phyloP scores from a whole-genome alignment of 2,329 filamentous ascomycete genomes.

The Stachybotrys echinatus region DNA sequence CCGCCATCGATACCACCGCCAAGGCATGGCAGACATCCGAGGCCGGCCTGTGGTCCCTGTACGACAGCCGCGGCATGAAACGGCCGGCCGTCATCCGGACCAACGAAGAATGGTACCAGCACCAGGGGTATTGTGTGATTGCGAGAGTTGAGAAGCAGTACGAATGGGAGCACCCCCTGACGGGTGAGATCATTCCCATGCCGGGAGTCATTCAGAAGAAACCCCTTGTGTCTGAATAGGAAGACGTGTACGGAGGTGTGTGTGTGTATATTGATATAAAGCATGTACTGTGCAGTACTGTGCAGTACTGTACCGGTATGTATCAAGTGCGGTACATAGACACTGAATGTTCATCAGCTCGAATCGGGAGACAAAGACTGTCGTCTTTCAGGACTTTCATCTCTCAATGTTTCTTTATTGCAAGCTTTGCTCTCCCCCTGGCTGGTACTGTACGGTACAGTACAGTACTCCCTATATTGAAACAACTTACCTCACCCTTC shows the following conservation, averaged over 20 bases:
- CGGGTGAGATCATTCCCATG: conserved; percentile 5
- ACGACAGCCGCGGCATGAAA: conserved; percentile 17
- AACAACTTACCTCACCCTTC: no score
- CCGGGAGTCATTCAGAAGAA: conserved; percentile 16
- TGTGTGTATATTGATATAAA: no score
- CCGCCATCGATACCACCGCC: conserved; percentile 29
- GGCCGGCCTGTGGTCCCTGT: conserved; percentile 14
- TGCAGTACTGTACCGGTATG: no score
- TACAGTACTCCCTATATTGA: no score
- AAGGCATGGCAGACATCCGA: conserved; percentile 21
- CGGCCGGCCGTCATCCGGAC: conserved; percentile 17
- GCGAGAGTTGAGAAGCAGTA: conserved; percentile 10
- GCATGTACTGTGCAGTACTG: no score
- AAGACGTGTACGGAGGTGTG: neutral
- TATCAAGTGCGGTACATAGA: no score
- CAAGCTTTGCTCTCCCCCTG: no score
- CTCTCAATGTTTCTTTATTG: no score
- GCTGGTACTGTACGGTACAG: no score
- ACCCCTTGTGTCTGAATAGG: conserved; percentile 5
- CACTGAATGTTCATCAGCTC: no score
- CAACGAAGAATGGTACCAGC: conserved; percentile 24
- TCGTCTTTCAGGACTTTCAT: no score
- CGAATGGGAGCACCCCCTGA: conserved; percentile 9
- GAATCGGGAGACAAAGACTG: no score
- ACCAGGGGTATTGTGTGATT: conserved; percentile 19